Conservation (phyloP, 257 asterid species). For the Solanum okadae region DNA sequence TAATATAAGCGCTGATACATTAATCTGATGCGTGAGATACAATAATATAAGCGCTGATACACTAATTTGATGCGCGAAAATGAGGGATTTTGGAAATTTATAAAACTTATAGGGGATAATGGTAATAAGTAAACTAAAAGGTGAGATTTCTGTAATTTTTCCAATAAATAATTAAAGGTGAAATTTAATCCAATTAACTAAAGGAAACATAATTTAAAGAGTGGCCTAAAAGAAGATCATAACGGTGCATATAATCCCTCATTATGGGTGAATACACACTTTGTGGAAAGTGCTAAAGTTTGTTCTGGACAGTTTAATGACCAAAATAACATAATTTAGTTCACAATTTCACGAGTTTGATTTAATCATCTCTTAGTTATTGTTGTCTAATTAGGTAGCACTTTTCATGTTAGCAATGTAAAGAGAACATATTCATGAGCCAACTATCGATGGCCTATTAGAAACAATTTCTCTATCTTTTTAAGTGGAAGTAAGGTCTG, state of each 20-base stretch:
- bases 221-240: background rate
- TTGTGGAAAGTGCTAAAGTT: background rate
- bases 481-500: background rate
- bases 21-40: no score
- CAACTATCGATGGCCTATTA: background rate
- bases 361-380: background rate
- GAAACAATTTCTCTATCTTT: background rate
- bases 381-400: background rate
- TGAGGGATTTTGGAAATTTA: no score
- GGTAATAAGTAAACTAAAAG: no score
- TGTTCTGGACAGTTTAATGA: background rate
- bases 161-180: background rate
- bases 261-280: background rate
- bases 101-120: no score
- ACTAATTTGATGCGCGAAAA: no score
- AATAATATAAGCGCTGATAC: no score
- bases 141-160: no score
- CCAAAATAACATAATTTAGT: background rate
- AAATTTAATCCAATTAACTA: background rate
- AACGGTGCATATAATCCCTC: background rate
- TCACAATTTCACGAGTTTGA: background rate
- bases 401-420: background rate
- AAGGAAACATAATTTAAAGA: background rate
- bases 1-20: no score
- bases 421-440: background rate